phyloP scores from a whole-genome alignment of 108 stramenopile genomes.

The Pseudonitzschia pungens region DNA sequence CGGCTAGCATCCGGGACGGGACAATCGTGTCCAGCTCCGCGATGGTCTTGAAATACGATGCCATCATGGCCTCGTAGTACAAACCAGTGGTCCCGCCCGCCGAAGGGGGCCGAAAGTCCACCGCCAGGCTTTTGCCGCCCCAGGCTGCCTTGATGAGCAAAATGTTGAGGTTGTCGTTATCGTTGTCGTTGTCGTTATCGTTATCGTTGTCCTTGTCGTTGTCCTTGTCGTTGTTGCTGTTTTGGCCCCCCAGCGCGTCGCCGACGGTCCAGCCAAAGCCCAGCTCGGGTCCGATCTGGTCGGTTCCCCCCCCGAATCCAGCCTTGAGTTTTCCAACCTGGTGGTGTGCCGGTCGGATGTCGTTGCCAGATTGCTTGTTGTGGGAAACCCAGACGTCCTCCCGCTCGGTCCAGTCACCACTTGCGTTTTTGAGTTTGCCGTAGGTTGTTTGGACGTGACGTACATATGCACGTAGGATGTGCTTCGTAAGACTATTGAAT shows the following conservation, averaged over 20 bases:
- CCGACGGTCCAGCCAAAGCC: conserved; percentile 39
- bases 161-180: no score
- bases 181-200: no score
- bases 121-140: conserved; percentile 39
- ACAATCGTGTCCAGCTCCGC: conserved; percentile 8
- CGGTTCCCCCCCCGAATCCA: conserved; percentile 11
- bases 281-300: conserved; percentile 44
- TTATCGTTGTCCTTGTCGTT: no score
- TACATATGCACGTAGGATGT: no score
- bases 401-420: conserved; percentile 19
- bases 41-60: conserved; percentile 16
- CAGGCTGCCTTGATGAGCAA: conserved; percentile 45
- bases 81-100: conserved; percentile 19
- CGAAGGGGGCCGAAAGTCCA: conserved; percentile 47
- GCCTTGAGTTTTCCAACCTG: conserved; percentile 5
- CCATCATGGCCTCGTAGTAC: conserved; percentile 18
- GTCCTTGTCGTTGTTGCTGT: no score
- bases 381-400: conserved; percentile 29
- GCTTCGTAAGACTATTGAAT: no score
- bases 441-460: no score
- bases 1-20: conserved; percentile 15
- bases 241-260: conserved; percentile 13
- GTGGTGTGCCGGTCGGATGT: not conserved
- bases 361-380: not conserved
- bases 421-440: conserved; percentile 5